Evolutionary conservation across 257 asterid genomes (phyloP).

Genomic region (Avicennia marina): DNA sequence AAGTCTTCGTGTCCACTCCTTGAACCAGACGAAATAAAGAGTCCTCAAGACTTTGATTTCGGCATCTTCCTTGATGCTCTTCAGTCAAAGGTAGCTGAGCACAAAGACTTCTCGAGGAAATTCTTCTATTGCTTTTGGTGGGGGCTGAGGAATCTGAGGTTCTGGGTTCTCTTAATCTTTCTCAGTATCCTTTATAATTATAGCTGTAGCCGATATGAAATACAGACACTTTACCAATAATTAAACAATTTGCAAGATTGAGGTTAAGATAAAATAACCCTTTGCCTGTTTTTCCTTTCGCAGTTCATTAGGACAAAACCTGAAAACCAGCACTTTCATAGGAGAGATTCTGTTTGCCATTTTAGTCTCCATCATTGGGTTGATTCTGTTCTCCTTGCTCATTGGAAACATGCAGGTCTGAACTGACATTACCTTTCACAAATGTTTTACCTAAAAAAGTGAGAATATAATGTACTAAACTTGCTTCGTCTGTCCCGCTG

Average conservation of each 20-base stretch:
- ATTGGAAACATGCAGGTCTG: constrained; percentile 99
- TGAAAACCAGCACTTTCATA: constrained; percentile 77
- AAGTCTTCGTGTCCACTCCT: too few relatives aligned
- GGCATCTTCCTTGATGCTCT: constrained; percentile 94
- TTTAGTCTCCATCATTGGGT: constrained; percentile 80
- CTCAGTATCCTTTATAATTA: too few relatives aligned
- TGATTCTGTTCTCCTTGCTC: constrained; percentile 88
- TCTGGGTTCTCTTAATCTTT: neutral
- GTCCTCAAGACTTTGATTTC: constrained; percentile 66
- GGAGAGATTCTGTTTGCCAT: constrained; percentile 98
- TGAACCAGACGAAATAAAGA: constrained; percentile 38
- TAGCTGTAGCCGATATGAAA: too few relatives aligned
- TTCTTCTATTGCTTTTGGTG: constrained; percentile 99
- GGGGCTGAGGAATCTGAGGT: constrained; percentile 70
- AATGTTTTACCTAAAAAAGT: too few relatives aligned
- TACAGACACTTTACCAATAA: too few relatives aligned
- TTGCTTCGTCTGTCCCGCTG: too few relatives aligned
- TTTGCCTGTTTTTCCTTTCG: constrained; percentile 5
- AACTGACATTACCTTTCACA: too few relatives aligned
- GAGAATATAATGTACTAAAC: too few relatives aligned
- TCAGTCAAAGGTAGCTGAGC: constrained; percentile 83
- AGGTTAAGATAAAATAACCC: too few relatives aligned
- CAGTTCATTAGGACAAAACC: constrained; percentile 99
- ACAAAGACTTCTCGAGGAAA: constrained; percentile 82
- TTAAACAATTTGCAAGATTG: too few relatives aligned